Base-by-base conservation (phyloP, 2,329 filamentous ascomycete species). In the Penicillium occitanis region DNA sequence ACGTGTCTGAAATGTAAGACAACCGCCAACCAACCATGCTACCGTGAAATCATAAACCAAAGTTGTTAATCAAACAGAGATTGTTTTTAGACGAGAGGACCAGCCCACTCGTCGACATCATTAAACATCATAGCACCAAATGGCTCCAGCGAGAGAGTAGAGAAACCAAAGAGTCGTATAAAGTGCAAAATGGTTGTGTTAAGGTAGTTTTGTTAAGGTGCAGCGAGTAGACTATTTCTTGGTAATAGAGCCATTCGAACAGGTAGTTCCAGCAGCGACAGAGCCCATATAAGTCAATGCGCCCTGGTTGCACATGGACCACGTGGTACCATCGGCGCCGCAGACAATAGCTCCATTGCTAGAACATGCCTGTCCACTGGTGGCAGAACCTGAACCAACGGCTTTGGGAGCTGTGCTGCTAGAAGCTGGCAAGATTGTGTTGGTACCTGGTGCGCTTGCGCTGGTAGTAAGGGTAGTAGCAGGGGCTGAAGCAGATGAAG, bases 181-280 rank as follows among this genome's bases (percentile, higher is more conserved):
- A 44, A 33, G 10, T 19, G 37, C 17, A 25, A n/a, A 22, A 10
- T 42, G 5, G 1, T 30, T 14, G 17, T 55, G 51, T 37, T 30
- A 13, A 51, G 50, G 25, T 17, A 30, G 6, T 51, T 51, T 51
- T 51, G 28, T 13, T 13, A 57, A 37, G 1, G 13, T 51, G 11
- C 30, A 6, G 10, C 10, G 11, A 22, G n/a, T 35, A 37, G 51
- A 2, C 35, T 61, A 66, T 30, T 48, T 28, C 65, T 66, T 66
- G 44, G 51, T 55, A 48, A 66, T 66, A 19, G 65, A 44, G 6
- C 76, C 76, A 11, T 72, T 65, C 0, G 67, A 67, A 67, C 78
- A 80, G 11, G 64, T 62, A 35, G 74, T 80, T 6, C 78, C 78
- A 3, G 73, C 67, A 30, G 78, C 77, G 11, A 80, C 78, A 28